Conservation (phyloP, 1,284 basidiomycete genomes). For the Melanopsichium pennsylvanicum region DNA sequence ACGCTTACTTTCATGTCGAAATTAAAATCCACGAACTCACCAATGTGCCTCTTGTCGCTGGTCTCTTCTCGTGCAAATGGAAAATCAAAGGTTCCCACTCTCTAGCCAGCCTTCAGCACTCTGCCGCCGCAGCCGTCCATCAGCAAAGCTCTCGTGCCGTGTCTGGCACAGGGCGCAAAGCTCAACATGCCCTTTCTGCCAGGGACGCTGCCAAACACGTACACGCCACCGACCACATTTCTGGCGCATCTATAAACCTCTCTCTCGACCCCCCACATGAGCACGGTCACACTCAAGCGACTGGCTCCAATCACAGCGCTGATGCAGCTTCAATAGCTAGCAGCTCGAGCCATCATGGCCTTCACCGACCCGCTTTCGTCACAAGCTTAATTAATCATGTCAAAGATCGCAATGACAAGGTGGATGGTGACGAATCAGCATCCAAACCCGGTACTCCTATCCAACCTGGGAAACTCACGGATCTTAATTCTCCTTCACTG, state of each 20-base stretch:
- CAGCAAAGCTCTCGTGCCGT: slow-evolving; percentile 22
- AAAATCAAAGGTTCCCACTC: slow-evolving; percentile 74
- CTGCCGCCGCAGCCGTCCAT: slow-evolving; percentile 35
- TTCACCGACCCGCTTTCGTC: slow-evolving; percentile 17
- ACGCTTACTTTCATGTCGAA: slow-evolving; percentile 73
- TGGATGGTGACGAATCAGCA: slow-evolving; percentile 4
- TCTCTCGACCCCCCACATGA: slow-evolving; percentile 11
- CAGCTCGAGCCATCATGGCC: slow-evolving; percentile 10
- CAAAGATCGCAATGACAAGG: slow-evolving; percentile 1
- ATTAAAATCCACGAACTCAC: slow-evolving; percentile 77
- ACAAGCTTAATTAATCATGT: slow-evolving; percentile 16
- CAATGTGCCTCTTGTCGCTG: slow-evolving; percentile 77
- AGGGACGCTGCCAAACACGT: slow-evolving; percentile 14
- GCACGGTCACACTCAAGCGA: slow-evolving; percentile 3
- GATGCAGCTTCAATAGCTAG: slow-evolving; percentile 26
- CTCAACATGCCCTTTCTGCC: background rate
- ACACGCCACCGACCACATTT: slow-evolving; percentile 29
- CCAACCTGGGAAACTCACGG: background rate
- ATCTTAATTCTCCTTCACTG: background rate
- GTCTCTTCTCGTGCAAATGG: slow-evolving; percentile 79
- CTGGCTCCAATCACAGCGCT: slow-evolving; percentile 1
- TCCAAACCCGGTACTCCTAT: background rate
- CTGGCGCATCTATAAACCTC: slow-evolving; percentile 9
- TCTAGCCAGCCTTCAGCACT: slow-evolving; percentile 38
- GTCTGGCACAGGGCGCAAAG: slow-evolving; percentile 10